Evolutionary conservation across 1,284 basidiomycete genomes (phyloP).

Genomic region (Trametes sp.): DNA sequence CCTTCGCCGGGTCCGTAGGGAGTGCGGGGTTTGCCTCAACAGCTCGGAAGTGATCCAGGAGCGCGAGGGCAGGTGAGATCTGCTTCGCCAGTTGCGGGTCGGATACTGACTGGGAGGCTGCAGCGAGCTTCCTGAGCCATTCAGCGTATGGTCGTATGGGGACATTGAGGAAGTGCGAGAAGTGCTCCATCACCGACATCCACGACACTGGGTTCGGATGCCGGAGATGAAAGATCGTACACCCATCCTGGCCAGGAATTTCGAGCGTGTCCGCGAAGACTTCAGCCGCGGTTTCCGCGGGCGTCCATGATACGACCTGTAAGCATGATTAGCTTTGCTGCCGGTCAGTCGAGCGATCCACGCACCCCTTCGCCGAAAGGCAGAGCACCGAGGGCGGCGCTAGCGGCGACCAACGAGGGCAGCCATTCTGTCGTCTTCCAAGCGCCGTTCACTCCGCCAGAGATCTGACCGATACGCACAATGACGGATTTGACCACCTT

Average conservation of each 20-base stretch:
- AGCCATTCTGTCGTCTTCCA: conserved; percentile 44
- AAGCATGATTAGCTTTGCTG: no score
- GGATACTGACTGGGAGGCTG: no score
- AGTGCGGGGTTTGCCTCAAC: no score
- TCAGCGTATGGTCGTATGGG: conserved; percentile 27
- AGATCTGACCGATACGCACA: conserved; percentile 39
- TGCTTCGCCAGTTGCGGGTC: no score
- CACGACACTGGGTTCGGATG: conserved; percentile 30
- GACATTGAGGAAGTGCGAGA: conserved; percentile 22
- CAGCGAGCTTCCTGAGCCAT: conserved; percentile 20
- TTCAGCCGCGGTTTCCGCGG: no score
- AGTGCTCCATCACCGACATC: conserved; percentile 17
- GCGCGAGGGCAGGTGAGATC: neutral
- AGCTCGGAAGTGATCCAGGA: conserved; percentile 16
- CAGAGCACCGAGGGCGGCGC: conserved; percentile 23
- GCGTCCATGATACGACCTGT: no score
- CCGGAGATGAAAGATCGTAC: conserved; percentile 14
- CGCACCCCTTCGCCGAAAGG: conserved; percentile 19
- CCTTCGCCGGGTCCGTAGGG: no score
- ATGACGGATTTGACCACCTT: conserved; percentile 26
- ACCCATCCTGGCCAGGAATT: neutral
- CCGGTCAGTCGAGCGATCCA: no score
- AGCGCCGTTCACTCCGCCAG: conserved; percentile 39
- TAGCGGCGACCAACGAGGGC: conserved; percentile 40
- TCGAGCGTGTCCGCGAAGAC: no score